These are phyloP conservation scores for Sporothrix inflata DNA, from an alignment of 2,329 filamentous ascomycete genomes.

Conservation along the genomic window DNA sequence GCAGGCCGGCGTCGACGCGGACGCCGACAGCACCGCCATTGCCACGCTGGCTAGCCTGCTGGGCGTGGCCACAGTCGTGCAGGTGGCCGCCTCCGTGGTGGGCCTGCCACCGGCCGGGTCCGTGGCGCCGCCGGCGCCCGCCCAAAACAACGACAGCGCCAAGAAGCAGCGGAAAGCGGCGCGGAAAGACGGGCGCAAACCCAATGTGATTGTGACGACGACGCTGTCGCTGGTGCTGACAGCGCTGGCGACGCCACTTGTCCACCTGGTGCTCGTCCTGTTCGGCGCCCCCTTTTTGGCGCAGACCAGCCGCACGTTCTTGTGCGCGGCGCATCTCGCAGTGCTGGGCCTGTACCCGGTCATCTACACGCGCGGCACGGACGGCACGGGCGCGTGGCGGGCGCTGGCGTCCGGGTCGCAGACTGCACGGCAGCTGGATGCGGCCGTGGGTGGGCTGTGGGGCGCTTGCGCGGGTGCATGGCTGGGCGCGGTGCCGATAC, in stretches of 20 bases:
- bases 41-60: slow-evolving; percentile 40
- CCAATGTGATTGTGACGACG: slow-evolving; percentile 50
- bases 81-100: slow-evolving; percentile 57
- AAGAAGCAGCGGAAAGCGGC: slow-evolving; percentile 47
- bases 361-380: slow-evolving; percentile 83
- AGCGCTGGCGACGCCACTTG: slow-evolving; percentile 66
- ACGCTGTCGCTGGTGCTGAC: slow-evolving; percentile 61
- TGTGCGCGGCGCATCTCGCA: slow-evolving; percentile 80
- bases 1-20: slow-evolving; percentile 18
- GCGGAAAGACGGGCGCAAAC: slow-evolving; percentile 48
- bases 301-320: slow-evolving; percentile 74
- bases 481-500: slow-evolving; percentile 93
- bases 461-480: slow-evolving; percentile 82
- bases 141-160: slow-evolving; percentile 54
- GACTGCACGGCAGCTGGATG: slow-evolving; percentile 65
- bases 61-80: slow-evolving; percentile 39
- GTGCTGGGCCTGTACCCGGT: slow-evolving; percentile 78
- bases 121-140: slow-evolving; percentile 39
- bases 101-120: slow-evolving; percentile 65
- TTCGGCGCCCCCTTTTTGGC: slow-evolving; percentile 91
- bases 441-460: slow-evolving; percentile 79
- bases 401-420: slow-evolving; percentile 64
- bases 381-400: slow-evolving; percentile 67
- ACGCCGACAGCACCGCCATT: slow-evolving; percentile 31
- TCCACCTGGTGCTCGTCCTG: slow-evolving; percentile 72